Conservation (phyloP, 108 stramenopile species). For the Skeletonema tropicum region DNA sequence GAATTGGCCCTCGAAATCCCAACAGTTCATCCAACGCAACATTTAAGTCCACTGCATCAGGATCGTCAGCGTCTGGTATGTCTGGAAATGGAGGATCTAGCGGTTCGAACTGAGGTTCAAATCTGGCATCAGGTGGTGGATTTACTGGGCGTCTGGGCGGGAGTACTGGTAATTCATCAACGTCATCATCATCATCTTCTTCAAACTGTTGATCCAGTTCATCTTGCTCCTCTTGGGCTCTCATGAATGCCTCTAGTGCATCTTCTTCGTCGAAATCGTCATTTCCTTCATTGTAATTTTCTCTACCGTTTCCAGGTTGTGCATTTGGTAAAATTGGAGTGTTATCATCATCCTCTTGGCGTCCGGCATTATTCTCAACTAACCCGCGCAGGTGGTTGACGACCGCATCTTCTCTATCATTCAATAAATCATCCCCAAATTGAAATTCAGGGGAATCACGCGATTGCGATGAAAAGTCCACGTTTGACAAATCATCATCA, state of each 20-base stretch:
- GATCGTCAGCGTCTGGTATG: slow-evolving; percentile 62
- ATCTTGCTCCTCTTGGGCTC: slow-evolving; percentile 49
- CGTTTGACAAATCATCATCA: neutral
- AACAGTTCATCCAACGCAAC: slow-evolving; percentile 91
- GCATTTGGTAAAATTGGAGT: too few relatives aligned
- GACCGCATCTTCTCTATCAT: neutral
- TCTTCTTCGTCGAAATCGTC: slow-evolving; percentile 44
- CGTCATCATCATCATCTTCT: slow-evolving; percentile 20
- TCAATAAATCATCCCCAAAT: neutral
- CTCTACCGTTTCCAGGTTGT: too few relatives aligned
- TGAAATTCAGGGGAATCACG: neutral
- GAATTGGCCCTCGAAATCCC: slow-evolving; percentile 90
- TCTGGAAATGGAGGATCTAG: slow-evolving; percentile 56
- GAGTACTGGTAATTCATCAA: slow-evolving; percentile 14
- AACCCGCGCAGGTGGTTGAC: neutral
- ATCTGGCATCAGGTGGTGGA: slow-evolving; percentile 45
- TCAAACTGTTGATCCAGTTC: slow-evolving; percentile 8
- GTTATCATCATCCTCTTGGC: neutral
- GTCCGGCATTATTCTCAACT: neutral
- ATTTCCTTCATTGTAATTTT: neutral
- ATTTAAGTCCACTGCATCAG: slow-evolving; percentile 85
- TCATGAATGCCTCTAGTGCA: slow-evolving; percentile 40
- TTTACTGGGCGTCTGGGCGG: slow-evolving; percentile 12
- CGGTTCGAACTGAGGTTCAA: slow-evolving; percentile 69
- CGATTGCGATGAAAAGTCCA: neutral